Evolutionary conservation across 306 rosid genomes (phyloP).

Genomic region (Cicer chorassanicum): DNA sequence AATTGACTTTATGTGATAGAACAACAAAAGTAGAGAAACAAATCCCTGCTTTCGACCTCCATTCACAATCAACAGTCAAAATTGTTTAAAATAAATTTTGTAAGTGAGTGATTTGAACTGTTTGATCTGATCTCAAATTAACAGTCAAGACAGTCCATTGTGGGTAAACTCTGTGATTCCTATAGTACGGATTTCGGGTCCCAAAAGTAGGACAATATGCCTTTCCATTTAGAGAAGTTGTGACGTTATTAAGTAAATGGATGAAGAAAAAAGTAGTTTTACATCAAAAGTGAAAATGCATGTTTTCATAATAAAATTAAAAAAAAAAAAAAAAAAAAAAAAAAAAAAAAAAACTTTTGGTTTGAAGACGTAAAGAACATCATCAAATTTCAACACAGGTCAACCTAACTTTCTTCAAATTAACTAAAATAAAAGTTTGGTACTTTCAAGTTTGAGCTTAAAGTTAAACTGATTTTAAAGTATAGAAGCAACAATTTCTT

Average conservation of each 20-base stretch:
- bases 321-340: background rate
- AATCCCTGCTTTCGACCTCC: too few species aligned
- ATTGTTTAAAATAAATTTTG: too few species aligned
- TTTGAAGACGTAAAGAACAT: background rate
- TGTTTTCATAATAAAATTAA: background rate
- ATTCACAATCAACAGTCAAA: too few species aligned
- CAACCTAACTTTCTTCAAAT: slow-evolving; percentile 10
- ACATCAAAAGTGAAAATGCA: background rate
- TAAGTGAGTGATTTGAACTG: too few species aligned
- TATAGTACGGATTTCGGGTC: too few species aligned
- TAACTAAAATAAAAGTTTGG: background rate
- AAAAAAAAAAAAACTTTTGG: background rate
- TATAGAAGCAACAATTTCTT: slow-evolving; percentile 29
- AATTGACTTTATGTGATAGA: slow-evolving; percentile 25
- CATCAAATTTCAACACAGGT: background rate
- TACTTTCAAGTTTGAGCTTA: background rate
- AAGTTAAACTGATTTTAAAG: background rate
- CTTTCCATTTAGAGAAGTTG: slow-evolving; percentile 10
- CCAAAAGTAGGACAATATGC: slow-evolving; percentile 13
- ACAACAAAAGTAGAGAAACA: background rate
- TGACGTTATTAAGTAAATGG: background rate
- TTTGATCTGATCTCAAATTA: too few species aligned
- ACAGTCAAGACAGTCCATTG: too few species aligned
- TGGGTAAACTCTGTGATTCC: too few species aligned
- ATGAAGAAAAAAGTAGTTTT: background rate